phyloP scores from a whole-genome alignment of 2,329 filamentous ascomycete species.

The Uncinocarpus reesii region DNA sequence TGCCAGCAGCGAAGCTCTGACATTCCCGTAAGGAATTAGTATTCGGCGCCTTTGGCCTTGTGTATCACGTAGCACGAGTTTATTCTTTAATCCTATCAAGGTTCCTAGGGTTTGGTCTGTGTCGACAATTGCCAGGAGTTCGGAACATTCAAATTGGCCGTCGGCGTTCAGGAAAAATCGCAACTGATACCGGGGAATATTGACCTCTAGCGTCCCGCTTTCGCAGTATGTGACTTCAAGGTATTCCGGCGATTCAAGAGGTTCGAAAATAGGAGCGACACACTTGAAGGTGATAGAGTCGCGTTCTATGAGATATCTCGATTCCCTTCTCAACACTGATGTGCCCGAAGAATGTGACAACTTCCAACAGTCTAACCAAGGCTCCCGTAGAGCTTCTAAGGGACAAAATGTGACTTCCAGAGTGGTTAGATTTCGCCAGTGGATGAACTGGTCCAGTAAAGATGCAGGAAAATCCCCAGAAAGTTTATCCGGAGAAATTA shows the following conservation, averaged over 20 bases:
- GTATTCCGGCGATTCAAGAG: not conserved
- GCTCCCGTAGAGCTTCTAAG: not conserved
- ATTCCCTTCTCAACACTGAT: not conserved
- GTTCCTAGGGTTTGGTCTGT: constrained; percentile 38
- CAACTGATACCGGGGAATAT: not conserved
- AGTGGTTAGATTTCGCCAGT: not conserved
- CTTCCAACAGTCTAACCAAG: not conserved
- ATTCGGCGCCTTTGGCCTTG: constrained; percentile 24
- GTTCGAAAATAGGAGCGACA: not conserved
- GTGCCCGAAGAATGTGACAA: not conserved
- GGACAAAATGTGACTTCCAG: not conserved
- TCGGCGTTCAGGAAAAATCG: not conserved
- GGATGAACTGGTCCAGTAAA: not conserved
- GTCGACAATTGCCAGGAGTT: constrained; percentile 29
- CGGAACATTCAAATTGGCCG: not conserved
- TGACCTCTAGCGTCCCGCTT: not conserved
- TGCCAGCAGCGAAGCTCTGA: constrained; percentile 13
- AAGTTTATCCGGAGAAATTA: not conserved
- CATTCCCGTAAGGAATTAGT: constrained; percentile 33
- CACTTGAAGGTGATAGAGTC: not conserved
- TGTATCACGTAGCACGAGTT: constrained; percentile 36
- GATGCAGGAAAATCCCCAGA: not conserved
- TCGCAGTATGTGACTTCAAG: not conserved
- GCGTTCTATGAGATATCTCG: not conserved
- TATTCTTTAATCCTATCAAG: constrained; percentile 41